Base-by-base conservation (phyloP, 257 asterid species). In the Rhazya stricta region DNA sequence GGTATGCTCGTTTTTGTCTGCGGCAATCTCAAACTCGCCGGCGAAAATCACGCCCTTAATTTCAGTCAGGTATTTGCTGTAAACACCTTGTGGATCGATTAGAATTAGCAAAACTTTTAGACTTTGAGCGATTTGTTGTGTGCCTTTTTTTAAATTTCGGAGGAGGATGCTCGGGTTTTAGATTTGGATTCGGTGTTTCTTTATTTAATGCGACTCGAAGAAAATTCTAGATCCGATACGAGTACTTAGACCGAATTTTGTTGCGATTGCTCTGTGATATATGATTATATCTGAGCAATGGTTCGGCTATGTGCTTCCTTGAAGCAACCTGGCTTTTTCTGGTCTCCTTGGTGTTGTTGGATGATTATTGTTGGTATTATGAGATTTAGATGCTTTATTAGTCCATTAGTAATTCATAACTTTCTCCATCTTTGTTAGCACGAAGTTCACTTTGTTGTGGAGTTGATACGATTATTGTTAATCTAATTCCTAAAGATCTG, bases 1-100 rank as follows among this genome's bases (percentile, higher is more conserved):
- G 89, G 91, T 18, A 82, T 87, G 83, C 83, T 87, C 36, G 91
- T 87, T 32, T 82, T 87, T 21, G 88, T 85, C 63, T 83, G 87
- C 50, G 91, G 88, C 41, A 82, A 80, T 50, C 90, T 85, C 58
- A 84, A 84, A 68, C 81, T 87, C 13, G 77, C 67, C 21, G 91
- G 91, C 11, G 91, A 87, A 74, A 84, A 78, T 34, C 89, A 87
- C 80, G 81, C 86, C 32, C 88, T 85, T 69, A 87, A 81, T 67
- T 85, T 87, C 67, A 77, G 79, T 29, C 82, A 81, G 82, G 85
- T 81, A 37, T 13, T 23, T 48, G 0, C 32, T n/a, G 15, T 27
- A 12, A 13, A 1, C 66, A 21, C 34, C 63, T n/a, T 5, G 4
- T 50, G 66, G 66, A 60, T 66, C 21, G 0, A 2, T 16, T 37